Conservation (phyloP, 768 basidiomycete genomes). For the Nevesoporus exiguus region DNA sequence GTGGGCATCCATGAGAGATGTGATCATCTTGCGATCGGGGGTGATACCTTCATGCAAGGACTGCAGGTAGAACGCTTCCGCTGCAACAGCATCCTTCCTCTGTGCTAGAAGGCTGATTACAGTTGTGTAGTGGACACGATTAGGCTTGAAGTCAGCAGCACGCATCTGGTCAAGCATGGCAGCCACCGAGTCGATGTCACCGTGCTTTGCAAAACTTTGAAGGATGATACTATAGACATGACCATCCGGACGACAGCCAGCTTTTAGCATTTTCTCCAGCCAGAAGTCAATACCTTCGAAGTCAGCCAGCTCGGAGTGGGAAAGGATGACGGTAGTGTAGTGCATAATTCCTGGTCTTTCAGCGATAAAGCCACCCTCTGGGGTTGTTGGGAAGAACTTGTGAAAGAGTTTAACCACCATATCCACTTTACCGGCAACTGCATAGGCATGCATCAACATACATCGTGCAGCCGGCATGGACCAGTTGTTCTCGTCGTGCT, state of each 20-base stretch:
- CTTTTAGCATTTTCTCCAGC: slow-evolving; percentile 49
- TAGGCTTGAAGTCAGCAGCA: slow-evolving; percentile 42
- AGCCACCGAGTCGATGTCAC: slow-evolving; percentile 51
- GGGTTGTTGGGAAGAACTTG: slow-evolving; percentile 45
- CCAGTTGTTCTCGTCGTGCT: slow-evolving; percentile 31
- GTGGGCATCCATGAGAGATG: slow-evolving; percentile 77
- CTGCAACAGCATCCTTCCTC: slow-evolving; percentile 57
- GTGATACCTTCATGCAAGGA: slow-evolving; percentile 59
- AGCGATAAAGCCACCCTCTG: slow-evolving; percentile 24
- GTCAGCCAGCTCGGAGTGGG: slow-evolving; percentile 47
- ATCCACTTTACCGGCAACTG: slow-evolving; percentile 40
- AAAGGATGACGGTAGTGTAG: slow-evolving; percentile 55
- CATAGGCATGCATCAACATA: slow-evolving; percentile 56
- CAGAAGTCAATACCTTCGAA: slow-evolving; percentile 48
- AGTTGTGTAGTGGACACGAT: slow-evolving; percentile 56
- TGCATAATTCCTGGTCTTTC: slow-evolving; percentile 46
- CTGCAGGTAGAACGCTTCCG: slow-evolving; percentile 62
- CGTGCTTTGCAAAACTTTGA: slow-evolving; percentile 49
- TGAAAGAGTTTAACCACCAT: slow-evolving; percentile 50
- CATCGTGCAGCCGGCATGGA: slow-evolving; percentile 32
- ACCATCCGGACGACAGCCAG: slow-evolving; percentile 50
- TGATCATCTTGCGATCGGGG: slow-evolving; percentile 64
- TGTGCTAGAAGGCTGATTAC: slow-evolving; percentile 65
- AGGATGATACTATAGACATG: slow-evolving; percentile 61
- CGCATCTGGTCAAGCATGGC: slow-evolving; percentile 62